Evolutionary conservation across 495 filamentous ascomycete species (phyloP), one percentile per base, ranked within the genome.

Genomic region (Aspergillus nidulans): DNA sequence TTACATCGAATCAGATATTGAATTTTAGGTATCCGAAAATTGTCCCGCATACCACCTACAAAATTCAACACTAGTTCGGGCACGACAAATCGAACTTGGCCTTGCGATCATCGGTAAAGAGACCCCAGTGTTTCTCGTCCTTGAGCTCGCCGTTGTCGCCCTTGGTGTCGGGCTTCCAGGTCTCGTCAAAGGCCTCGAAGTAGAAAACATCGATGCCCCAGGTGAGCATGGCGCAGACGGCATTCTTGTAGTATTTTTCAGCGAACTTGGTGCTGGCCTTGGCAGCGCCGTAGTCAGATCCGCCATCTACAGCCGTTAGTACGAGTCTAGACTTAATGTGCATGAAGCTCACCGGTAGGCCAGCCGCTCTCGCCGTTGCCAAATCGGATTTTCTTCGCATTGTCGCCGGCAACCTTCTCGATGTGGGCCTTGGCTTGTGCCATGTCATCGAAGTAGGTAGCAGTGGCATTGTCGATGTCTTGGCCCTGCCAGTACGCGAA

Each of bases 401-500:
- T 73, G 43, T 61, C 57, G 39, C 82, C 84, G 47, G 81, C 80
- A 52, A 84, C 55, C 56, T 71, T 60, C 70, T 90, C 83, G 59
- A 92, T 82, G 62, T 84, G 85, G n/a, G 71, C 68, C 63, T 86
- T 80, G 12, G 89, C 88, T 69, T 85, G 83, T 60, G 76, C 73
- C 63, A 92, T 82, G 62, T 91, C 88, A 59, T 88, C 80, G 62
- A 89, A 83, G 76, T 89, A 91, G 58, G 81, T 86, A 49, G 79
- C 66, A 28, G 81, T 81, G 28, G 86, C 84, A 63, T 89, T 83
- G 58, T 72, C 69, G 52, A 83, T 78, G 9, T 73, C 69, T 60
- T 82, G 78, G 36, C 80, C 85, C 67, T 92, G 89, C 89, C 89
- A 91, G 80, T 90, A 92, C 28, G 84, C 82, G 65, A 92, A 92